Percentiles rank a stretch among this genome's conserved stretches.
phyloP scores from a whole-genome alignment of 2,329 filamentous ascomycete species.

The Penicillium brevicompactum region DNA sequence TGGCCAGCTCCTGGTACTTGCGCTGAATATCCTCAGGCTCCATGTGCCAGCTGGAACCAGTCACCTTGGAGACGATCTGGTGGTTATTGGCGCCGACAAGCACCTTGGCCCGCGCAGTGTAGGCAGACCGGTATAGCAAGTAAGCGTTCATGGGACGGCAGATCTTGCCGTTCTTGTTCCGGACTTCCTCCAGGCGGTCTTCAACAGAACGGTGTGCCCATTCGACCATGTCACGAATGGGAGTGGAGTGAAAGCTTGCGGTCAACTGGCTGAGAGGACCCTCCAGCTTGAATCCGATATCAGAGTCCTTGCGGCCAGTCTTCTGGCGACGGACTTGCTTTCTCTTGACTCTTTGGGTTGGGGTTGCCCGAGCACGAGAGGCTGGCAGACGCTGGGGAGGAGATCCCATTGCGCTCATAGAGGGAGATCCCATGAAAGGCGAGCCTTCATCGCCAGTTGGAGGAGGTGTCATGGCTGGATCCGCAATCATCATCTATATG shows the following conservation, averaged over 20 bases:
- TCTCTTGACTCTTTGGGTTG: slow-evolving; percentile 12
- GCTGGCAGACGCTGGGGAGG: background rate
- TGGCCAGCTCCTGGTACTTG: slow-evolving; percentile 77
- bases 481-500: slow-evolving; percentile 20
- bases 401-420: background rate
- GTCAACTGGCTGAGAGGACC: slow-evolving; percentile 33
- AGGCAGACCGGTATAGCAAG: slow-evolving; percentile 95
- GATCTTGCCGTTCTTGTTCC: slow-evolving; percentile 72
- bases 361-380: slow-evolving; percentile 7
- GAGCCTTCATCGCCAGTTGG: slow-evolving; percentile 23
- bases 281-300: slow-evolving; percentile 12
- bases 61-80: slow-evolving; percentile 86
- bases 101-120: slow-evolving; percentile 80
- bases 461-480: slow-evolving; percentile 27
- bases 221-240: slow-evolving; percentile 74
- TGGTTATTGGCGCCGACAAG: slow-evolving; percentile 88
- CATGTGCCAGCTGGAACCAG: slow-evolving; percentile 80
- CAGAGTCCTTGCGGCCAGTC: slow-evolving; percentile 11
- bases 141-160: slow-evolving; percentile 97
- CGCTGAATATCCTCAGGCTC: slow-evolving; percentile 74
- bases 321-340: slow-evolving; percentile 8
- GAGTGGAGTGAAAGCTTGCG: slow-evolving; percentile 50
- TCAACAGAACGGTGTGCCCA: slow-evolving; percentile 75
- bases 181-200: slow-evolving; percentile 66
- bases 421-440: slow-evolving; percentile 5